A percentile compares a stretch with the other conserved stretches of the same genome.
These are phyloP conservation scores for Stygiomarasmius scandens DNA, from an alignment of 1,284 basidiomycete genomes.

Conservation along the genomic window DNA sequence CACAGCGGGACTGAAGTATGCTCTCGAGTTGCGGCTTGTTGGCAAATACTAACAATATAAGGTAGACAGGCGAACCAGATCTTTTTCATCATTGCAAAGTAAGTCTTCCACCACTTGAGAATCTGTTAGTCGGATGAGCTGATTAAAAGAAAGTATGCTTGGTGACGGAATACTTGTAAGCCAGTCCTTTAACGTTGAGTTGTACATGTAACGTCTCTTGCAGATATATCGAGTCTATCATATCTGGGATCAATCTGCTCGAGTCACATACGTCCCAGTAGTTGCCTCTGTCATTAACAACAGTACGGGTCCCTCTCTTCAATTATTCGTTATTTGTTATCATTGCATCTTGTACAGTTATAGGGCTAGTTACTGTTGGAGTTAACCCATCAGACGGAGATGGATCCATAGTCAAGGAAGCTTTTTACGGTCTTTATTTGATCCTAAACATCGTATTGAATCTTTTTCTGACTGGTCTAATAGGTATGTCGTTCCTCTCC, in stretches of 20 bases:
- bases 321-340: background rate
- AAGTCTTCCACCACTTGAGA: no score
- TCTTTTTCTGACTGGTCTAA: background rate
- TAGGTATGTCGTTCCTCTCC: background rate
- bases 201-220: no score
- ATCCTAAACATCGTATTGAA: background rate
- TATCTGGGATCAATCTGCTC: background rate
- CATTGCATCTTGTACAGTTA: no score
- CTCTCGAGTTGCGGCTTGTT: no score
- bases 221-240: background rate
- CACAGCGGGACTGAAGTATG: no score
- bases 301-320: background rate
- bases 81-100: no score
- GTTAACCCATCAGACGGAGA: background rate
- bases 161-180: background rate
- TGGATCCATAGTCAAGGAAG: background rate
- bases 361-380: background rate
- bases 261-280: background rate
- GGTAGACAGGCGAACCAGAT: no score
- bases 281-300: background rate
- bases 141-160: background rate
- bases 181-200: background rate
- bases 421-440: background rate
- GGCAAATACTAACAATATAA: no score
- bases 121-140: no score